Percentiles rank a stretch among this genome's conserved stretches.
Evolutionary conservation across 768 basidiomycete genomes (phyloP).

Genomic region (Psilocybe cubensis): DNA sequence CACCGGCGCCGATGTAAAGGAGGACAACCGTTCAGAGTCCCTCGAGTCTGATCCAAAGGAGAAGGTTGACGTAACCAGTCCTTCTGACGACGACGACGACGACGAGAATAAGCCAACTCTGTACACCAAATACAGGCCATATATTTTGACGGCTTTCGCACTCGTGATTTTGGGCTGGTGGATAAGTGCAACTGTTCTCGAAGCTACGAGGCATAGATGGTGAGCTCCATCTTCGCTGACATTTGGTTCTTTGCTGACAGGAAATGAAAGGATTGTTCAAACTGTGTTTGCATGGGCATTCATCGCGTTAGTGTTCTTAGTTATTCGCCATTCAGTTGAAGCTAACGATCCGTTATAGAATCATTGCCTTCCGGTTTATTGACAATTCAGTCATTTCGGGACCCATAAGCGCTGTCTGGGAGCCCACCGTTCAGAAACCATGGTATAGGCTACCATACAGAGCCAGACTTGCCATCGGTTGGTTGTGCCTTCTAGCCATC

Average conservation of each 20-base stretch:
- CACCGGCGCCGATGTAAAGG: background rate
- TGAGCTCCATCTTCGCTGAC: conserved; percentile 29
- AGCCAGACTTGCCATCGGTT: conserved; percentile 68
- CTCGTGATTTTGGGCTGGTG: conserved; percentile 81
- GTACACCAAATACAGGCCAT: conserved; percentile 53
- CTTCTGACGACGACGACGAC: background rate
- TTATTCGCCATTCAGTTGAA: background rate
- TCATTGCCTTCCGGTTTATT: conserved; percentile 84
- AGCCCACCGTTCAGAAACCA: conserved; percentile 64
- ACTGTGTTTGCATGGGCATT: conserved; percentile 86
- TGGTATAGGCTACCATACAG: conserved; percentile 60
- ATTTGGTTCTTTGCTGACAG: conserved; percentile 3
- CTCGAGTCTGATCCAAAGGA: conserved; percentile 71
- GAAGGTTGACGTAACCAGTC: conserved; percentile 55
- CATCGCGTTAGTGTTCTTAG: conserved; percentile 59
- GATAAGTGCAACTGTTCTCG: conserved; percentile 74
- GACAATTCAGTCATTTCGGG: conserved; percentile 70
- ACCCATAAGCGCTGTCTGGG: conserved; percentile 75
- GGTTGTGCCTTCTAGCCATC: conserved; percentile 75
- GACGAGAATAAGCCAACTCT: background rate
- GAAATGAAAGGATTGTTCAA: conserved; percentile 68
- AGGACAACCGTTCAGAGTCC: conserved; percentile 19
- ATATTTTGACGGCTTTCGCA: conserved; percentile 53
- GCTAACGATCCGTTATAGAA: conserved; percentile 42
- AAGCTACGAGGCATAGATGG: conserved; percentile 79